A percentile compares a stretch with the other conserved stretches of the same genome.
phyloP scores from a whole-genome alignment of 805 yeast genomes.

The Dipodascus albidus region DNA sequence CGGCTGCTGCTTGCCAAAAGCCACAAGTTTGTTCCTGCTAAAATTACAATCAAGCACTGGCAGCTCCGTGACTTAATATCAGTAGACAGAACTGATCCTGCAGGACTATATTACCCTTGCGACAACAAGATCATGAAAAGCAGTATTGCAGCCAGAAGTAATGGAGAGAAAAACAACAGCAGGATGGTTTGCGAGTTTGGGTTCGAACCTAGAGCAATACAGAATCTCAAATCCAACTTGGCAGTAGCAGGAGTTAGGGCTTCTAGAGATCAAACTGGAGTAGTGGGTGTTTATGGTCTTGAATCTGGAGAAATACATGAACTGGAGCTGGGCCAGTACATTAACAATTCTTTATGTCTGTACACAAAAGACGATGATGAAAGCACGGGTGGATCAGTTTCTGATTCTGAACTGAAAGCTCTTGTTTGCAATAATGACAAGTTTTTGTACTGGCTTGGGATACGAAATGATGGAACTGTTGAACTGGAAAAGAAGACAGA shows the following conservation, averaged over 20 bases:
- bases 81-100: conserved; percentile 27
- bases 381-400: conserved; percentile 8
- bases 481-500: conserved; percentile 33
- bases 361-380: conserved; percentile 24
- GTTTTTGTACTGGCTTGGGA: conserved; percentile 51
- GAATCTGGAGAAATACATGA: conserved; percentile 39
- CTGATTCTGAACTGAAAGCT: conserved; percentile 29
- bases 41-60: conserved; percentile 45
- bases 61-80: conserved; percentile 68
- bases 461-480: conserved; percentile 35
- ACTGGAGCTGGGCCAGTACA: conserved; percentile 60
- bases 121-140: conserved; percentile 39
- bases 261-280: conserved; percentile 23
- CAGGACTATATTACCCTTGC: conserved; percentile 46
- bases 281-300: conserved; percentile 55
- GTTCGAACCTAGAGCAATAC: conserved; percentile 62
- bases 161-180: conserved; percentile 18
- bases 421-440: conserved; percentile 79
- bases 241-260: conserved; percentile 45
- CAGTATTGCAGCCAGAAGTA: conserved; percentile 31
- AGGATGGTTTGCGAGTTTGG: conserved; percentile 38
- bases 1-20: conserved; percentile 9
- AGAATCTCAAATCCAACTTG: conserved; percentile 34
- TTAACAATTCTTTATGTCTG: conserved; percentile 60
- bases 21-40: conserved; percentile 15